These are phyloP conservation scores for Flaveria floridana DNA, from an alignment of 140 eudicot genomes.

Conservation along the genomic window DNA sequence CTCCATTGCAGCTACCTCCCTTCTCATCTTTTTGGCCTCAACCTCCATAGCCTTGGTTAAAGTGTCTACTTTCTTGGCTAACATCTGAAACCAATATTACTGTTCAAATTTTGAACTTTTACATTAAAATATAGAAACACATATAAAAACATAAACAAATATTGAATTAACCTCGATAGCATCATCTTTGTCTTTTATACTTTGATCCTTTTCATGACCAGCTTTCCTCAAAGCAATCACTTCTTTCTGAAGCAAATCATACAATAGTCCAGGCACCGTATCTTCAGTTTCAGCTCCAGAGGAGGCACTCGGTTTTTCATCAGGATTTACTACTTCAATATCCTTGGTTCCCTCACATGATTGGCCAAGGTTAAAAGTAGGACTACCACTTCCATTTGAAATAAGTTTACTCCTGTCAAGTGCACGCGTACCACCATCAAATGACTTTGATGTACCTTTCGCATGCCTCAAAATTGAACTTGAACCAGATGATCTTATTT, in stretches of 20 bases:
- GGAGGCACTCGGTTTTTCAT: conserved; percentile 48
- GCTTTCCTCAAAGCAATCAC: conserved; percentile 82
- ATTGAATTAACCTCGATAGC: conserved; percentile 71
- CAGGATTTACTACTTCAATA: conserved; percentile 49
- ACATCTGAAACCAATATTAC: conserved; percentile 56
- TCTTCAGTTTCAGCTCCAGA: conserved; percentile 64
- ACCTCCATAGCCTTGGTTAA: conserved; percentile 93
- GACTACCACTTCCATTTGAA: conserved; percentile 57
- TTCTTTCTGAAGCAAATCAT: conserved; percentile 90
- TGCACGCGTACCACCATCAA: conserved; percentile 94
- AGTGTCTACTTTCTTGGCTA: conserved; percentile 90
- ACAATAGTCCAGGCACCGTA: conserved; percentile 73
- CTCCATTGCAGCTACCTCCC: conserved; percentile 99
- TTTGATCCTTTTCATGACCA: conserved; percentile 87
- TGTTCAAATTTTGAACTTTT: neutral
- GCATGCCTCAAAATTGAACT: conserved; percentile 79
- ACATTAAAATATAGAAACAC: neutral
- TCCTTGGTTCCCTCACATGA: conserved; percentile 58
- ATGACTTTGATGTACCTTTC: conserved; percentile 89
- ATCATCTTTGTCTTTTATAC: conserved; percentile 96
- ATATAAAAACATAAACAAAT: neutral
- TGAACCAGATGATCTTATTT: conserved; percentile 68
- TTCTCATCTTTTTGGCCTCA: conserved; percentile 92
- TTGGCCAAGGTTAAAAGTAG: conserved; percentile 55
- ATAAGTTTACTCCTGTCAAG: conserved; percentile 71